Base-by-base conservation (phyloP, 2,329 filamentous ascomycete species). In the Xylaria sp. region DNA sequence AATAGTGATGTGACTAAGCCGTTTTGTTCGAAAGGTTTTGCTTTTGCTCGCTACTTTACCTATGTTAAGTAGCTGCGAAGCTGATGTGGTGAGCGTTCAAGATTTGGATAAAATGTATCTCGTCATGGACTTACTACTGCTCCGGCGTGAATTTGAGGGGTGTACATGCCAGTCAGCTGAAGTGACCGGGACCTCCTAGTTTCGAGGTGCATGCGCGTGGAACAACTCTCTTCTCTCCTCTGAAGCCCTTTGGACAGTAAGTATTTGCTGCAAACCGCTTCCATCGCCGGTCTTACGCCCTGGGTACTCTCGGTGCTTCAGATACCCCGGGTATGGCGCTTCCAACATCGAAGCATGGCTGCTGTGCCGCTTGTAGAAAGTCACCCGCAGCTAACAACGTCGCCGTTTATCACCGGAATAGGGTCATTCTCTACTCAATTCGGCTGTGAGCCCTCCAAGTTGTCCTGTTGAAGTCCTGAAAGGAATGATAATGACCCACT, bases 341-440 rank as follows among this genome's bases (percentile, higher is more conserved):
- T 46, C 18, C 18, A n/a, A n/a, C 41, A 7, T 46, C 20, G 12
- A 12, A 12, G 41, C 23, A 6, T 28, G 12, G 9, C 41, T 34
- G 9, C 7, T 37, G 20, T 48, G n/a, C 10, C 63, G 23, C 15
- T 37, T 32, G n/a, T 39, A 59, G 56, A 61, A 13, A 23, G 34
- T 34, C 48, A 50, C 48, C 41, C 34, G n/a, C 50, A 37, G 39
- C 44, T 51, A 32, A 13, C 32, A 28, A n/a, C 50, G 9, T 60
- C 55, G 32, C 41, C 60, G 56, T 25, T 28, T 8, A 3, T 4
- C 15, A 25, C 55, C 32, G 2, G n/a, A 46, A 52, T 46, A 32
- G 44, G 51, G 20, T 57, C 32, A 20, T 1, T 37, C n/a, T 41
- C 61, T 32, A 13, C 56, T 44, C 34, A 28, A 44, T 61, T 57